phyloP scores from a whole-genome alignment of 2,329 filamentous ascomycete genomes.

The Boeremia lycopersici region DNA sequence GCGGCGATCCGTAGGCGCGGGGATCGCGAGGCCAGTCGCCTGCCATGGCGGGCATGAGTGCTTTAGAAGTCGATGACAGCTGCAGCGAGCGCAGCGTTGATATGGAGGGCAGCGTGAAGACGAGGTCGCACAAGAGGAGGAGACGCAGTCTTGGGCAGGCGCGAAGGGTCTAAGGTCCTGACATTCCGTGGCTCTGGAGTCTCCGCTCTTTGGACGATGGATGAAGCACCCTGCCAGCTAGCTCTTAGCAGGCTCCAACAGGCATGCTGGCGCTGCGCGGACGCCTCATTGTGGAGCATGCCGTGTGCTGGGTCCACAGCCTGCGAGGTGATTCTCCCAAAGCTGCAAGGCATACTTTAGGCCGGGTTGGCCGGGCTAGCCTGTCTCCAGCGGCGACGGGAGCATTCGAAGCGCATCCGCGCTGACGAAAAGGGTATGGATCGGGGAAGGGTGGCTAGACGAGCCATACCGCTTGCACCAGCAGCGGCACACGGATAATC shows the following conservation, averaged over 20 bases:
- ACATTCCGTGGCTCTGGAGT: constrained; percentile 14
- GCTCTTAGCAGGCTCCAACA: constrained; percentile 4
- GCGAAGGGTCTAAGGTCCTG: constrained; percentile 7
- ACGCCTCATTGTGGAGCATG: constrained; percentile 16
- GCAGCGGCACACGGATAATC: constrained; percentile 3
- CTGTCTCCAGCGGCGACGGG: constrained; percentile 11
- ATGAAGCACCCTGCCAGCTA: constrained; percentile 12
- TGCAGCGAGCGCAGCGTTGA: constrained; percentile 14
- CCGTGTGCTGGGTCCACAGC: constrained; percentile 14
- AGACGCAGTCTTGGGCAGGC: constrained; percentile 12
- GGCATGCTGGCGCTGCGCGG: constrained; percentile 15
- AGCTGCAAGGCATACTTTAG: constrained; percentile 17
- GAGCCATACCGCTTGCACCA: constrained; percentile 1
- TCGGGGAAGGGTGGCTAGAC: not conserved
- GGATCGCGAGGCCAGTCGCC: constrained; percentile 18
- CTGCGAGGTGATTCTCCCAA: constrained; percentile 14
- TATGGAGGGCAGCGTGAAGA: constrained; percentile 14
- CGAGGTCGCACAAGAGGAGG: constrained; percentile 13
- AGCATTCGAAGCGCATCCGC: constrained; percentile 9
- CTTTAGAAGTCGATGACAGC: not conserved
- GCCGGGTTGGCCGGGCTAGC: constrained; percentile 6
- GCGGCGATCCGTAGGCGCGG: constrained; percentile 12
- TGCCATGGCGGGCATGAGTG: constrained; percentile 19
- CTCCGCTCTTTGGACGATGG: constrained; percentile 17
- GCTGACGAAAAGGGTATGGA: constrained; percentile 1